Conservation (phyloP, 805 yeast genomes). For the Yamadazyma akitaensis region DNA sequence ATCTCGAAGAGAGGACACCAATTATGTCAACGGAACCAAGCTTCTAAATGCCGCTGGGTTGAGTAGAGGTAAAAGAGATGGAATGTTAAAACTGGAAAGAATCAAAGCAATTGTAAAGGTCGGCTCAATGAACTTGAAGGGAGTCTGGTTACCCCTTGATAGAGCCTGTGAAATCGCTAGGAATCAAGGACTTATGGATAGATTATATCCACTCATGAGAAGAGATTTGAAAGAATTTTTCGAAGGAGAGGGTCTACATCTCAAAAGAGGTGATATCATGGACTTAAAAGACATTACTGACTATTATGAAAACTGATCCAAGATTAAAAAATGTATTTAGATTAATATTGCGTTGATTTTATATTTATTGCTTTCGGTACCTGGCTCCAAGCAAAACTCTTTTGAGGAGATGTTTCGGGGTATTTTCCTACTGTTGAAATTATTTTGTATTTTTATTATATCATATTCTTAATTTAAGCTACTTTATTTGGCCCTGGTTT, state of each 20-base stretch:
- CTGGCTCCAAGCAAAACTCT: not conserved
- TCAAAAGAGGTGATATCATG: conserved; percentile 16
- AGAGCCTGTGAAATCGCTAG: conserved; percentile 39
- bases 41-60: conserved; percentile 36
- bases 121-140: conserved; percentile 40
- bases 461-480: not conserved
- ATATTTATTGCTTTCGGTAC: not conserved
- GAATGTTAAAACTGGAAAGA: conserved; percentile 35
- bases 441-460: not conserved
- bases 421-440: not conserved
- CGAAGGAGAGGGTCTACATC: conserved; percentile 21
- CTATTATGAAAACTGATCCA: not conserved
- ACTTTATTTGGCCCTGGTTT: not conserved
- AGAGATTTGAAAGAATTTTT: conserved; percentile 27
- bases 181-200: conserved; percentile 34
- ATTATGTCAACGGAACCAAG: conserved; percentile 38
- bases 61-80: conserved; percentile 41
- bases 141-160: conserved; percentile 41
- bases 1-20: conserved; percentile 33
- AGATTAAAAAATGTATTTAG: not conserved
- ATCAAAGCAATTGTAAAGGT: conserved; percentile 28
- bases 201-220: conserved; percentile 33
- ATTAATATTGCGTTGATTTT: not conserved
- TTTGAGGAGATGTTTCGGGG: not conserved
- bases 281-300: not conserved